phyloP scores from a whole-genome alignment of 805 yeast genomes.

The Grigorovia jiainica region DNA sequence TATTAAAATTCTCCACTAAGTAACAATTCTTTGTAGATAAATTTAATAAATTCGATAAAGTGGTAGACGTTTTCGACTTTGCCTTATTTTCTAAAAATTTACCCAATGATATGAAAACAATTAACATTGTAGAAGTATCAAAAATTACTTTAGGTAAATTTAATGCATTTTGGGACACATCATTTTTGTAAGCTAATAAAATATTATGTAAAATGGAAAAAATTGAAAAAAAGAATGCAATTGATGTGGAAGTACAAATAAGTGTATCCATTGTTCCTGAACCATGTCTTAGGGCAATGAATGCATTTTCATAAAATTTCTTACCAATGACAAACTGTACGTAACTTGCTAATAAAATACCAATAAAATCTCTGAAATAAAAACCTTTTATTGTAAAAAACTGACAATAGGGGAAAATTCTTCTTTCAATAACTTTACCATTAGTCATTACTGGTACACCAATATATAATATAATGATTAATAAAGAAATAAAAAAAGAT shows the following conservation, averaged over 20 bases:
- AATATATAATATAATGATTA: slow-evolving; percentile 46
- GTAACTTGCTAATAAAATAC: slow-evolving; percentile 55
- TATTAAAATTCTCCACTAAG: slow-evolving; percentile 33
- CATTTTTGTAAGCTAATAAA: slow-evolving; percentile 13
- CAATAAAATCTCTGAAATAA: slow-evolving; percentile 38
- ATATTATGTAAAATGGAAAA: slow-evolving; percentile 47
- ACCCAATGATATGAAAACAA: slow-evolving; percentile 78
- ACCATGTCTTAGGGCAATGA: slow-evolving; percentile 54
- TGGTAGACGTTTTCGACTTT: slow-evolving; percentile 86
- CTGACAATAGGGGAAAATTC: slow-evolving; percentile 25
- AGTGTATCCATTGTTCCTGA: slow-evolving; percentile 89
- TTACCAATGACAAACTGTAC: slow-evolving; percentile 57
- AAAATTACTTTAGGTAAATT: slow-evolving; percentile 63
- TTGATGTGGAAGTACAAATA: slow-evolving; percentile 71
- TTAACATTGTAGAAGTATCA: slow-evolving; percentile 80
- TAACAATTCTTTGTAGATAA: slow-evolving; percentile 71
- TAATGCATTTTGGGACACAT: slow-evolving; percentile 8
- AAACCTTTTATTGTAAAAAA: slow-evolving; percentile 15
- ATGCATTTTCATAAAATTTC: slow-evolving; percentile 56
- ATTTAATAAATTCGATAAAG: slow-evolving; percentile 70
- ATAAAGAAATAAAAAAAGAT: slow-evolving; percentile 49
- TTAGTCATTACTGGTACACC: slow-evolving; percentile 33
- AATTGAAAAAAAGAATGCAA: slow-evolving; percentile 68
- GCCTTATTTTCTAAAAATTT: slow-evolving; percentile 88
- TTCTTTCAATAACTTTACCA: slow-evolving; percentile 23